Conservation (phyloP, 2,329 filamentous ascomycete genomes). For the Fusarium armeniacum region DNA sequence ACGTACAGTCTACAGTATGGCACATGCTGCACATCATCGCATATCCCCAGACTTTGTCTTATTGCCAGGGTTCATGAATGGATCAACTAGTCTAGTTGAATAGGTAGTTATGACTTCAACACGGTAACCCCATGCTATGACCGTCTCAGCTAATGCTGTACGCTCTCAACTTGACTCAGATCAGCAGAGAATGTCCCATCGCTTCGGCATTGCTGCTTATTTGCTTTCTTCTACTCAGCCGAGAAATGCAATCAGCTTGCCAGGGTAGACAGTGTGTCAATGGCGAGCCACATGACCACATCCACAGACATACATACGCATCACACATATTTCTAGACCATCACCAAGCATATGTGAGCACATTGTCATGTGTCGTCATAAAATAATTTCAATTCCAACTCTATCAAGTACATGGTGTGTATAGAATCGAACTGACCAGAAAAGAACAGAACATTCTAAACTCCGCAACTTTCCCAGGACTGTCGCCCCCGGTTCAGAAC, state of each 20-base stretch:
- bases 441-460: conserved; percentile 30
- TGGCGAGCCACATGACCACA: conserved; percentile 4
- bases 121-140: neutral
- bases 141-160: conserved; percentile 10
- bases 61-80: neutral
- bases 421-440: conserved; percentile 7
- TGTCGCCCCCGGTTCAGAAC: conserved; percentile 37
- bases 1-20: neutral
- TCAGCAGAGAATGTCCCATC: neutral
- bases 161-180: conserved; percentile 2
- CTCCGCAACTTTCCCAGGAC: conserved; percentile 37
- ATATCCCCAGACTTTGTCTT: neutral
- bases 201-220: conserved; percentile 4
- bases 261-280: neutral
- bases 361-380: conserved; percentile 8
- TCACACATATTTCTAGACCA: neutral
- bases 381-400: conserved; percentile 13
- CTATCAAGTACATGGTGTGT: neutral
- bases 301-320: neutral
- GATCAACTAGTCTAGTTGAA: neutral
- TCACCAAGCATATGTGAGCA: neutral
- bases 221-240: neutral
- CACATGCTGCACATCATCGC: conserved; percentile 2
- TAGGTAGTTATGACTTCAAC: neutral
- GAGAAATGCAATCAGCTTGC: conserved; percentile 12